phyloP scores from a whole-genome alignment of 768 basidiomycete genomes.

The Gymnopilus dilepis region DNA sequence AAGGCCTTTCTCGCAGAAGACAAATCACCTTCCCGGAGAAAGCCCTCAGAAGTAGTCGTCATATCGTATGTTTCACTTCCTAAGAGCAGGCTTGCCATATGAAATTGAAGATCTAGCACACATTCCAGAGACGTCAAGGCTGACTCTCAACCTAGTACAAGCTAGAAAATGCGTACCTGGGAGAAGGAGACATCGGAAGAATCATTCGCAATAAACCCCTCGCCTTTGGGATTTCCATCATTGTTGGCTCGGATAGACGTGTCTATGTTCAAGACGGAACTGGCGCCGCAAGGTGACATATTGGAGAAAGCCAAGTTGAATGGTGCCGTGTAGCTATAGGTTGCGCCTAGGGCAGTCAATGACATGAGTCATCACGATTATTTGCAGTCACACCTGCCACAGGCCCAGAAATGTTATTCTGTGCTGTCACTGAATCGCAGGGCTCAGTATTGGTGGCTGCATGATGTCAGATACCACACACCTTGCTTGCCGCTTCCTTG shows the following conservation, averaged over 20 bases:
- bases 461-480: background rate
- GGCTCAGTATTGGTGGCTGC: background rate
- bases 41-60: too few species aligned
- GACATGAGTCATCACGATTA: background rate
- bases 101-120: conserved; percentile 17
- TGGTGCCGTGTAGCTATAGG: conserved; percentile 22
- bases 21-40: too few species aligned
- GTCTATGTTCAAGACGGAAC: conserved; percentile 26
- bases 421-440: conserved; percentile 17
- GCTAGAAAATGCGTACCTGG: background rate
- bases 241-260: conserved; percentile 23
- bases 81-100: conserved; percentile 29
- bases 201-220: conserved; percentile 22
- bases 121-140: background rate
- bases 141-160: too few species aligned
- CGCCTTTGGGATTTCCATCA: conserved; percentile 17
- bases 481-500: conserved; percentile 26
- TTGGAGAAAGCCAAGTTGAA: conserved; percentile 20
- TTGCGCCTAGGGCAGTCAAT: conserved; percentile 11
- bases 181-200: conserved; percentile 11
- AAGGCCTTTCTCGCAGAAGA: too few species aligned
- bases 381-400: conserved; percentile 1
- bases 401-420: conserved; percentile 15
- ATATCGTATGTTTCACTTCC: background rate
- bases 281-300: conserved; percentile 20